A percentile compares a stretch with the other conserved stretches of the same genome.
These are phyloP conservation scores for Neopestalotiopsis sp. DNA, from an alignment of 2,329 filamentous ascomycete genomes.

Conservation along the genomic window DNA sequence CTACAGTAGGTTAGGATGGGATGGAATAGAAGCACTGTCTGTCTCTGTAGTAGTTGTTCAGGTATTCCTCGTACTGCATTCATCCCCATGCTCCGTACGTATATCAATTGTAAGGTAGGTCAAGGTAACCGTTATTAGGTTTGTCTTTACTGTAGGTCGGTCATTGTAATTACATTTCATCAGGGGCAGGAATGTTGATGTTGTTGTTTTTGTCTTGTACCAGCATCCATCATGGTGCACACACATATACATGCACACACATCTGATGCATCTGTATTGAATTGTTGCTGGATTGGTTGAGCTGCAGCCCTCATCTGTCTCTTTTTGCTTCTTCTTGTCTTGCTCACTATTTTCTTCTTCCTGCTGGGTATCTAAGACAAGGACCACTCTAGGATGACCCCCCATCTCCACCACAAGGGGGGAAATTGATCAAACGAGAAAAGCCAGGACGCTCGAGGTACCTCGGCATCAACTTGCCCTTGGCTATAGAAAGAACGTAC, in stretches of 20 bases:
- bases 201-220: not conserved
- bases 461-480: too few species aligned
- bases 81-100: not conserved
- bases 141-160: not conserved
- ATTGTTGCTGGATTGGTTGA: not conserved
- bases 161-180: not conserved
- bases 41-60: too few species aligned
- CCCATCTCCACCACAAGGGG: not conserved
- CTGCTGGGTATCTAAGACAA: not conserved
- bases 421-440: conserved; percentile 2
- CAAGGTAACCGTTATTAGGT: not conserved
- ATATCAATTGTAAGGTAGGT: not conserved
- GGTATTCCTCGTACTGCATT: too few species aligned
- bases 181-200: not conserved
- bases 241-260: too few species aligned
- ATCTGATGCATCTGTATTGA: conserved; percentile 1
- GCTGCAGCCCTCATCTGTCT: not conserved
- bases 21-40: too few species aligned
- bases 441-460: not conserved
- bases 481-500: too few species aligned
- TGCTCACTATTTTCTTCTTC: not conserved
- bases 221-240: not conserved
- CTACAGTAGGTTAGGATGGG: too few species aligned
- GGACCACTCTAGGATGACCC: not conserved
- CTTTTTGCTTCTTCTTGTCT: not conserved